Base-by-base conservation (phyloP, 352 stramenopile species). In the Globisporangium perplexum region DNA sequence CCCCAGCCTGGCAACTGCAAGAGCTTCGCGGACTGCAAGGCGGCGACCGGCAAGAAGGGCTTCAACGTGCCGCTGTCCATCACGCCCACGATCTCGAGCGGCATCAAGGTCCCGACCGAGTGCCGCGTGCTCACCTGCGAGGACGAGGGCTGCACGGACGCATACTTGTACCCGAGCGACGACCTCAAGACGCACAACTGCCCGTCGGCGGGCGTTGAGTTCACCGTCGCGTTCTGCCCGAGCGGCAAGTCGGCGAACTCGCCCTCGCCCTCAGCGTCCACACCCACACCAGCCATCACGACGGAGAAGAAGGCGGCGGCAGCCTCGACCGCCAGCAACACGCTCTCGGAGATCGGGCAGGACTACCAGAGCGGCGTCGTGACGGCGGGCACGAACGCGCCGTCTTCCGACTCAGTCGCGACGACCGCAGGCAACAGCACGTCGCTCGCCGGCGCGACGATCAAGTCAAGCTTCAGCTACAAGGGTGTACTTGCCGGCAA, bases 1-100 rank as follows among this genome's bases (percentile, higher is more conserved):
- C n/a, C 11, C 4, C 26, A 51, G 46, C 70, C 72, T 0, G 70
- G 71, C 15, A 72, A 66, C 61, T 86, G 77, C 57, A 67, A 55
- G 31, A 87, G 71, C 54, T 76, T 73, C 43, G 65, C 47, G 4
- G 63, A 79, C 10, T 89, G 77, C 59, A 71, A 71, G 51, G 23
- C 50, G 7, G 62, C 49, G 0, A 82, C 77, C 4, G 63, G 71
- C 55, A 84, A 84, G 50, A 69, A 62, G 12, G 78, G 78, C 46
- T 90, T 71, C 67, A 90, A 90, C 47, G 66, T 86, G 26, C 58
- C 76, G 23, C 69, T 90, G 63, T 63, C 65, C 20, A 83, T 90
- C 59, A 68, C 52, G 2, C 78, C 77, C 31, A 49, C 56, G 47
- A 62, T 49, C 33, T 28, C 24, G 8, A 53, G 22, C 41, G 71